These are phyloP conservation scores for Lichtheimia ornata DNA, from an alignment of 371 early-diverging fungal genomes.

Conservation along the genomic window DNA sequence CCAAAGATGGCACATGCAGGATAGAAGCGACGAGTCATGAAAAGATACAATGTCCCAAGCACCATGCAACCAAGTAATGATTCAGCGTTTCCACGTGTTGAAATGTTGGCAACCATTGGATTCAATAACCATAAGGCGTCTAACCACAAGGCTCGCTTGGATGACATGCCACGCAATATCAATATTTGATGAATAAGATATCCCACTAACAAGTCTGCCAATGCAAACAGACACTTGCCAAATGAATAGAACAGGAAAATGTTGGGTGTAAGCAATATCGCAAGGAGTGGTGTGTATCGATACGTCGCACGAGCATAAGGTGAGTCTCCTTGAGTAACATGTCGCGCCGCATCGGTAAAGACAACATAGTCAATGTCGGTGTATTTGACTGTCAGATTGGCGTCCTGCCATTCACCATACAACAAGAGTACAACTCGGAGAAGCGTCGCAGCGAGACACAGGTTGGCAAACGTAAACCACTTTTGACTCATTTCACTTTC, in stretches of 20 bases:
- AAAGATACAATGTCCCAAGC: conserved; percentile 71
- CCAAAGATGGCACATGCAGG: conserved; percentile 81
- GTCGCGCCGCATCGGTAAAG: conserved; percentile 91
- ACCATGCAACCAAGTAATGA: conserved; percentile 79
- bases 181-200: conserved; percentile 67
- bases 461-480: conserved; percentile 18
- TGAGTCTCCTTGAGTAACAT: conserved; percentile 69
- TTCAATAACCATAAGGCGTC: conserved; percentile 86
- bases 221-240: conserved; percentile 90
- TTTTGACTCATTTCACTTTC: conserved; percentile 8
- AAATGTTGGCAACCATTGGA: conserved; percentile 95
- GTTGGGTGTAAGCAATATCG: conserved; percentile 83
- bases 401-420: conserved; percentile 88
- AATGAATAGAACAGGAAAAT: conserved; percentile 69
- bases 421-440: conserved; percentile 70
- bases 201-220: conserved; percentile 75
- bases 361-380: conserved; percentile 97
- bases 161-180: conserved; percentile 56
- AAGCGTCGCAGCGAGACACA: conserved; percentile 40
- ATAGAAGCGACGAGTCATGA: conserved; percentile 55
- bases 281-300: conserved; percentile 94
- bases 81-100: conserved; percentile 95
- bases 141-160: conserved; percentile 44
- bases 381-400: conserved; percentile 84
- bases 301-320: conserved; percentile 94